Conservation (phyloP, 129 eudicot genomes). For the Apium graveolens region DNA sequence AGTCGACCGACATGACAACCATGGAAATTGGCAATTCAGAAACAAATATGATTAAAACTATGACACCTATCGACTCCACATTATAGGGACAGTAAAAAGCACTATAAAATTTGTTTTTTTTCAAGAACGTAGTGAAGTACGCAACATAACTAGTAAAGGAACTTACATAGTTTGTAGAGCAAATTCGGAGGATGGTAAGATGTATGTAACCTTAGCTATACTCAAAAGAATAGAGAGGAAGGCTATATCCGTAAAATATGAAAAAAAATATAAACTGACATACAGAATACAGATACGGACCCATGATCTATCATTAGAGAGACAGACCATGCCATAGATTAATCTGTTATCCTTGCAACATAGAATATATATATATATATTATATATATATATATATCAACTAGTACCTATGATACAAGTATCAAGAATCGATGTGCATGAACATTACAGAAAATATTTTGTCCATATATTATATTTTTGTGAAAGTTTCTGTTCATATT, state of each 20-base stretch:
- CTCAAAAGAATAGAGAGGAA: not conserved
- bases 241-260: not conserved
- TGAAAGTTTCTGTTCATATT: no score
- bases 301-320: not conserved
- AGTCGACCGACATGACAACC: no score
- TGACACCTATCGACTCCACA: not conserved
- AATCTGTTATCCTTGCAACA: not conserved
- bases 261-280: not conserved
- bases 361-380: no score
- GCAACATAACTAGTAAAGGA: not conserved
- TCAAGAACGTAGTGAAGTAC: not conserved
- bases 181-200: not conserved
- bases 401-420: not conserved
- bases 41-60: not conserved
- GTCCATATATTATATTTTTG: no score
- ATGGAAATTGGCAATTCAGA: not conserved
- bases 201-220: not conserved
- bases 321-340: not conserved
- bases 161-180: not conserved
- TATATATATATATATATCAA: not conserved
- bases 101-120: not conserved
- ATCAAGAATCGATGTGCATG: not conserved
- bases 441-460: not conserved
- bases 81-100: not conserved
- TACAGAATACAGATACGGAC: not conserved